Percentiles rank a stretch among this genome's conserved stretches.
phyloP scores from a whole-genome alignment of 1,284 basidiomycete species.

The Cerrena zonata region DNA sequence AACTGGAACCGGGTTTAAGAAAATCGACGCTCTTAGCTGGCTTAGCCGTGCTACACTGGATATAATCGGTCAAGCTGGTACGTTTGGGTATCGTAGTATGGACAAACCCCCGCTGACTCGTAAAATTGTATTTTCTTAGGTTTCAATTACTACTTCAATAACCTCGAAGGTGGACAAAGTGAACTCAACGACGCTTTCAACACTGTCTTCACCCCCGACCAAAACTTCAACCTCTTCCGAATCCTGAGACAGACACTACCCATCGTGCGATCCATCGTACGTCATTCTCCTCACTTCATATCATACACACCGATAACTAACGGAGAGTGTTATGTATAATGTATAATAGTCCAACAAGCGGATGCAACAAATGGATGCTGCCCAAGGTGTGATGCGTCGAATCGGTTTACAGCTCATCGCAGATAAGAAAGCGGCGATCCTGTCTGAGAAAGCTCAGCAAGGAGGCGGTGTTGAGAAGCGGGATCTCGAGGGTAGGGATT shows the following conservation, averaged over 20 bases:
- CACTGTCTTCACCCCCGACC: slow-evolving; percentile 13
- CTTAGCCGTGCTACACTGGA: slow-evolving; percentile 44
- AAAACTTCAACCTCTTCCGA: not conserved
- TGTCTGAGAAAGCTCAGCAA: slow-evolving; percentile 4
- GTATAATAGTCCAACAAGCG: not conserved
- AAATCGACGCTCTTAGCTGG: slow-evolving; percentile 37
- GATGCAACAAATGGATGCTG: not conserved
- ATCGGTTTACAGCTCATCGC: slow-evolving; percentile 43
- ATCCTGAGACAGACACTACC: not conserved
- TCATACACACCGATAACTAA: not conserved
- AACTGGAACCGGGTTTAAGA: slow-evolving; percentile 8
- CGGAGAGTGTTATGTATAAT: not conserved
- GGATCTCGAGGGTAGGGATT: slow-evolving; percentile 34
- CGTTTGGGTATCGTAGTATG: not conserved
- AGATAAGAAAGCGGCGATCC: slow-evolving; percentile 36
- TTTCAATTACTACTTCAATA: slow-evolving; percentile 50
- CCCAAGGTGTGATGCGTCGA: slow-evolving; percentile 7
- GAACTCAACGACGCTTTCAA: slow-evolving; percentile 38
- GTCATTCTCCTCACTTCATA: slow-evolving; percentile 1
- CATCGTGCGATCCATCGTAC: slow-evolving; percentile 10
- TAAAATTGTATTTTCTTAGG: slow-evolving; percentile 12
- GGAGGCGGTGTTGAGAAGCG: slow-evolving; percentile 24
- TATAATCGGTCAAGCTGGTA: slow-evolving; percentile 44
- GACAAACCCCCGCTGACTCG: too few relatives aligned
- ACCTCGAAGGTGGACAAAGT: slow-evolving; percentile 25